Evolutionary conservation across 768 basidiomycete species (phyloP).

Genomic region (Mrakia blollopis): DNA sequence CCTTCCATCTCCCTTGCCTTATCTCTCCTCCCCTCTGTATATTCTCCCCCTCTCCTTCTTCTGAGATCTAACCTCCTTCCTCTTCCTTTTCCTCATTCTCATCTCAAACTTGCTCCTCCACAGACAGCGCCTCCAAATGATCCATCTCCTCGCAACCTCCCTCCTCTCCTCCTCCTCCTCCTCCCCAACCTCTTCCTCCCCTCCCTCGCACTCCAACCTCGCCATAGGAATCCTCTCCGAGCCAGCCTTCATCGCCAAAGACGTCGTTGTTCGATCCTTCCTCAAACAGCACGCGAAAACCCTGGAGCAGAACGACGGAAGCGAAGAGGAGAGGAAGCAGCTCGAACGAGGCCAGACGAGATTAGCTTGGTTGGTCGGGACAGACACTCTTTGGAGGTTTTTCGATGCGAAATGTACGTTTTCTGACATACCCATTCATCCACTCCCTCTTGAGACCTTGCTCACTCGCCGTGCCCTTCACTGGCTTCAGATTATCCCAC

Average conservation of each 20-base stretch:
- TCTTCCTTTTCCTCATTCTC: background rate
- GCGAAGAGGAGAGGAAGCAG: too few species aligned
- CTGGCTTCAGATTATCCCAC: constrained; percentile 6
- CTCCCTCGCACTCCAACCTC: constrained; percentile 19
- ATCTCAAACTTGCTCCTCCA: too few species aligned
- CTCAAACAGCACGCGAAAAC: background rate
- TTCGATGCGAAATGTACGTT: constrained; percentile 32
- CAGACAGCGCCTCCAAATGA: constrained; percentile 31
- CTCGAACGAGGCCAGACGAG: background rate
- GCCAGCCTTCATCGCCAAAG: constrained; percentile 30
- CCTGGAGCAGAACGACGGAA: background rate
- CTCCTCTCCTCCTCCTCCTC: background rate
- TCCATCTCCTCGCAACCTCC: constrained; percentile 19
- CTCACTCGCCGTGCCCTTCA: background rate
- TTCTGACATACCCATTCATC: too few species aligned
- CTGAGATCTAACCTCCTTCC: background rate
- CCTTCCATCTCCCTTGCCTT: too few species aligned
- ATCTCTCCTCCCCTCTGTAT: background rate
- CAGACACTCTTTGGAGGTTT: constrained; percentile 31
- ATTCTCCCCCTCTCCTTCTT: background rate
- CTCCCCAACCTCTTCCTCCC: background rate
- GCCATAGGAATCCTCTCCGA: constrained; percentile 30
- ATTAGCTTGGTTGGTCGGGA: constrained; percentile 28
- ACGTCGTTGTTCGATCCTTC: constrained; percentile 21
- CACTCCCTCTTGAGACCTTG: background rate